phyloP scores from a whole-genome alignment of 2,329 filamentous ascomycete genomes.

The Cytospora chrysosperma region DNA sequence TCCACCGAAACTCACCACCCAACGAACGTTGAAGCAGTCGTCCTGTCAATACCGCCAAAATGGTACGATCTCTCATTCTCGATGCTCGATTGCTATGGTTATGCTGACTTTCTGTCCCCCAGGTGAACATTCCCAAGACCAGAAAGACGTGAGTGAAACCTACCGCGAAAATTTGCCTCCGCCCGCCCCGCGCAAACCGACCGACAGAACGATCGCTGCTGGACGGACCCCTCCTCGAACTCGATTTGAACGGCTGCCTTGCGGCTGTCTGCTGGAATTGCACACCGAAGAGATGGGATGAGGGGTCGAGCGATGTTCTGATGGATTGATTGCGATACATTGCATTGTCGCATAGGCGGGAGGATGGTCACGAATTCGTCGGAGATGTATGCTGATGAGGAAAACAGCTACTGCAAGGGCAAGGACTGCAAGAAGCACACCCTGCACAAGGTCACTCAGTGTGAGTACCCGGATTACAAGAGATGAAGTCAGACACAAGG shows the following conservation, averaged over 20 bases:
- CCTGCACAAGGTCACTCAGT: constrained; percentile 80
- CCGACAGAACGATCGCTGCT: not conserved
- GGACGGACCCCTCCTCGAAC: not conserved
- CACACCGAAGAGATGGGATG: not conserved
- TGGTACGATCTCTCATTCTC: constrained; percentile 16
- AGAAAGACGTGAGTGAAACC: constrained; percentile 71
- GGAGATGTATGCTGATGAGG: constrained; percentile 16
- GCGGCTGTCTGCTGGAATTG: not conserved
- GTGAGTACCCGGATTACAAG: constrained; percentile 3
- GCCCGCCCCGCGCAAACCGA: constrained; percentile 76
- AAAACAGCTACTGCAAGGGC: constrained; percentile 70
- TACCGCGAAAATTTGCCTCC: constrained; percentile 77
- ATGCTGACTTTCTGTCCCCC: constrained; percentile 20
- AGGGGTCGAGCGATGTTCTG: no score
- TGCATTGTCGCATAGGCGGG: constrained; percentile 4
- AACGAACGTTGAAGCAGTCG: constrained; percentile 21
- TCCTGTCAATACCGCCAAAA: constrained; percentile 24
- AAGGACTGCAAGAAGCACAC: constrained; percentile 79
- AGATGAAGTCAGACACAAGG: not conserved
- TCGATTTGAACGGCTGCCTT: not conserved
- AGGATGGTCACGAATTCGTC: constrained; percentile 5
- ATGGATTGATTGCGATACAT: constrained; percentile 57
- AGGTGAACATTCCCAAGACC: constrained; percentile 99
- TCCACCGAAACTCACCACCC: constrained; percentile 20
- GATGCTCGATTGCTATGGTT: not conserved